A percentile compares a stretch with the other conserved stretches of the same genome.
These are phyloP conservation scores for Aspergillus pseudoterreus DNA, from an alignment of 2,329 filamentous ascomycete genomes.

Conservation along the genomic window DNA sequence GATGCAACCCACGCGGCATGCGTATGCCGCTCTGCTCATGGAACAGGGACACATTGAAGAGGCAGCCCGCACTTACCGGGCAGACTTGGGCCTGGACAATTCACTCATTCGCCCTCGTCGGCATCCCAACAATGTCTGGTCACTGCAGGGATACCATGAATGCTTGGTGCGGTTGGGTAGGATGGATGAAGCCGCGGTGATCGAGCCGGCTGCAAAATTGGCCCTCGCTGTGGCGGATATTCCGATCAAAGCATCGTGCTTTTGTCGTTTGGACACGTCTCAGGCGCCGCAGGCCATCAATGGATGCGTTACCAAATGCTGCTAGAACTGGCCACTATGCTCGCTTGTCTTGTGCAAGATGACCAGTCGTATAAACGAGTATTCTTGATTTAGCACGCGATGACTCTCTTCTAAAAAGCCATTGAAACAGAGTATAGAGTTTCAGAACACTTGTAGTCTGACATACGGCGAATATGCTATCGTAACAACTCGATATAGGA, in stretches of 20 bases:
- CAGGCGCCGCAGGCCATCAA: conserved; percentile 6
- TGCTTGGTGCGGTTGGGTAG: conserved; percentile 56
- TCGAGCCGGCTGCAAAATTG: conserved; percentile 46
- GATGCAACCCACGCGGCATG: conserved; percentile 71
- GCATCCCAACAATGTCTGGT: conserved; percentile 71
- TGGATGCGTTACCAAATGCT: conserved; percentile 1
- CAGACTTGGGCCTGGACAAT: conserved; percentile 56
- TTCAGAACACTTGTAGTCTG: too few relatives aligned
- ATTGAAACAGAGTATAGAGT: too few relatives aligned
- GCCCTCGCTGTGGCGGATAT: conserved; percentile 58
- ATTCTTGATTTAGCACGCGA: too few relatives aligned
- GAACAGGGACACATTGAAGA: conserved; percentile 59
- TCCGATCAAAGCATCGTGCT: conserved; percentile 54
- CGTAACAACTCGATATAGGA: too few relatives aligned
- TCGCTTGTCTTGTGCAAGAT: too few relatives aligned
- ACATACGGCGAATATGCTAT: too few relatives aligned
- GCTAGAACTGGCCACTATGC: neutral
- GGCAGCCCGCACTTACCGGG: conserved; percentile 54
- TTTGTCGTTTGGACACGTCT: conserved; percentile 41
- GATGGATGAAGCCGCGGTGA: conserved; percentile 41
- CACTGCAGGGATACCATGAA: conserved; percentile 67
- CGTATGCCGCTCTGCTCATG: conserved; percentile 63
- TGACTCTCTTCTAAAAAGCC: too few relatives aligned
- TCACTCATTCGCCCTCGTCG: conserved; percentile 58
- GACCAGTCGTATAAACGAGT: too few relatives aligned